Percentiles rank a stretch among this genome's conserved stretches.
These are phyloP conservation scores for Lodderomyces oxycetoniae DNA, from an alignment of 1,139 yeast species.

Conservation along the genomic window DNA sequence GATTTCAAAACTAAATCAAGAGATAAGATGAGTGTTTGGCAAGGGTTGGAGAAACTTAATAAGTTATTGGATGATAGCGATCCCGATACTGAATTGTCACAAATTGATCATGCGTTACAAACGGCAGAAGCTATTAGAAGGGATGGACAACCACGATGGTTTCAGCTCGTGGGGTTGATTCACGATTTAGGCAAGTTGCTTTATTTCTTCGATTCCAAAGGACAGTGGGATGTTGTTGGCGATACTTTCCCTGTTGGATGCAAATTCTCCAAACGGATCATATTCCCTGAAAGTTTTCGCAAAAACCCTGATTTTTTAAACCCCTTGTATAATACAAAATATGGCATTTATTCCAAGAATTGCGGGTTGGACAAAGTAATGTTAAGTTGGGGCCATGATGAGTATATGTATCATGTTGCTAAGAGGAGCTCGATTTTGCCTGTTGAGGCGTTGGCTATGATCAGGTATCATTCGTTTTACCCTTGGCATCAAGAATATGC, in stretches of 20 bases:
- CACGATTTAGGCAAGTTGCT: constrained; percentile 69
- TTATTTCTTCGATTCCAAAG: constrained; percentile 65
- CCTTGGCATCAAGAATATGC: constrained; percentile 77
- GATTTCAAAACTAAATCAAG: constrained; percentile 63
- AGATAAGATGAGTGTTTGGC: constrained; percentile 70
- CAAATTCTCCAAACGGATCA: constrained; percentile 54
- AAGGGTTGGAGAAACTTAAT: constrained; percentile 59
- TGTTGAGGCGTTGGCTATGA: constrained; percentile 67
- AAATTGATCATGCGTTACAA: constrained; percentile 71
- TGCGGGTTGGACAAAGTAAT: constrained; percentile 69
- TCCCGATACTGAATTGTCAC: constrained; percentile 71
- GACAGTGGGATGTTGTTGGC: constrained; percentile 83
- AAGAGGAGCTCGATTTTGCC: constrained; percentile 61
- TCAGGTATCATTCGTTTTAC: constrained; percentile 68
- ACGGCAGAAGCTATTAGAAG: constrained; percentile 71
- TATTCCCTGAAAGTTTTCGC: constrained; percentile 56
- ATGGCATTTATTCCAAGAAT: constrained; percentile 59
- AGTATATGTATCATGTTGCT: constrained; percentile 70
- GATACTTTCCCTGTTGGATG: constrained; percentile 78
- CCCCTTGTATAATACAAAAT: constrained; percentile 62
- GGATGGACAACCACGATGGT: constrained; percentile 71
- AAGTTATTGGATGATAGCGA: constrained; percentile 66
- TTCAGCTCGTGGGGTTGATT: constrained; percentile 66
- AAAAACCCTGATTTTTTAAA: constrained; percentile 58
- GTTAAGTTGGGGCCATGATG: constrained; percentile 80